A percentile compares a stretch with the other conserved stretches of the same genome.
Conservation (phyloP, 441 rosid species). For the Jatropha podagrica region DNA sequence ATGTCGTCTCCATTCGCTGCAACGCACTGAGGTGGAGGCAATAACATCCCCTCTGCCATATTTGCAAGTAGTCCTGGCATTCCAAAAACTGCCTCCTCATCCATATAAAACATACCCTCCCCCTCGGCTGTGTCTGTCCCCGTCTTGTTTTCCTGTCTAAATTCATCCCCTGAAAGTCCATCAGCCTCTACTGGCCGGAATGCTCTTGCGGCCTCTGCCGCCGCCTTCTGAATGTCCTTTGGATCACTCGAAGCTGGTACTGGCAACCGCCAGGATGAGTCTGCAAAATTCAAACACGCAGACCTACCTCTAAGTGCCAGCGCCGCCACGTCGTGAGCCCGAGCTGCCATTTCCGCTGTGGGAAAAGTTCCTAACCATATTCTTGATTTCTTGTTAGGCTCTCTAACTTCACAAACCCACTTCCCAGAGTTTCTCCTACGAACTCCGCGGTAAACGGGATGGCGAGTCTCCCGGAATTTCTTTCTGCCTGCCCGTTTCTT, state of each 20-base stretch:
- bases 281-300: constrained; percentile 91
- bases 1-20: constrained; percentile 35
- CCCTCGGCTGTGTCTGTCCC: constrained; percentile 12
- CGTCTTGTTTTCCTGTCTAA: background rate
- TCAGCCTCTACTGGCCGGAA: constrained; percentile 34
- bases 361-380: constrained; percentile 89
- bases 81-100: constrained; percentile 56
- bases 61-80: constrained; percentile 53
- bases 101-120: constrained; percentile 41
- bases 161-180: background rate
- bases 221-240: constrained; percentile 76
- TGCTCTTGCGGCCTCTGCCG: constrained; percentile 65
- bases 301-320: constrained; percentile 64
- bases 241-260: constrained; percentile 58
- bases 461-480: constrained; percentile 84
- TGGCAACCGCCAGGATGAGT: constrained; percentile 72
- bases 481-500: constrained; percentile 82
- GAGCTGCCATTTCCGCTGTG: constrained; percentile 84
- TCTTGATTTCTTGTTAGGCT: constrained; percentile 78
- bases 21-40: constrained; percentile 61
- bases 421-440: constrained; percentile 66
- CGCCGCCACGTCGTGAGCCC: constrained; percentile 92
- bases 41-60: constrained; percentile 79
- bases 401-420: constrained; percentile 90
- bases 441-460: constrained; percentile 81